Evolutionary conservation across 164 flowering plant genomes (phyloP).

Genomic region (Sextonia rubra): DNA sequence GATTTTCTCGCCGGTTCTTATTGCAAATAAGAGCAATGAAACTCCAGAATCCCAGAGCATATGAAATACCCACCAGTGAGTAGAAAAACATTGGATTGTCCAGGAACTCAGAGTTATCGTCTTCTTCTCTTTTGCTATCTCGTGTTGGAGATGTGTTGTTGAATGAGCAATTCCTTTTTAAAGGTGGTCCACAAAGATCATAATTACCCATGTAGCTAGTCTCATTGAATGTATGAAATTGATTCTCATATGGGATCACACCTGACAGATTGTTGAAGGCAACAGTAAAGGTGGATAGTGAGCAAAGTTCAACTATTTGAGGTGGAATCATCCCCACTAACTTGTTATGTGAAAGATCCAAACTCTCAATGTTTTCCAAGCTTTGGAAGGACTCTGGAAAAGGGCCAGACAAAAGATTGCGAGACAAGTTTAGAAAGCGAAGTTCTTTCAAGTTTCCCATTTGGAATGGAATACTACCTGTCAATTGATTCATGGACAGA

Average conservation of each 20-base stretch:
- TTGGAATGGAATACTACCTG: not conserved
- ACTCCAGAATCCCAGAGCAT: conserved; percentile 7
- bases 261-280: conserved; percentile 7
- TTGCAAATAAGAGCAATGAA: conserved; percentile 1
- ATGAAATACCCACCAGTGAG: conserved; percentile 4
- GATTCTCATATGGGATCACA: not conserved
- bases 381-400: not conserved
- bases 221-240: conserved; percentile 1
- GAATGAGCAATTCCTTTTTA: not conserved
- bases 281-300: not conserved
- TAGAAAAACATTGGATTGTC: not conserved
- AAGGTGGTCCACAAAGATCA: too few species aligned
- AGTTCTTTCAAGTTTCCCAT: conserved; percentile 3
- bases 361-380: conserved; percentile 5
- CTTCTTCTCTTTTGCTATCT: not conserved
- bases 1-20: not conserved
- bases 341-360: conserved; percentile 7
- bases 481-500: conserved; percentile 8
- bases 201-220: too few species aligned
- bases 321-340: not conserved
- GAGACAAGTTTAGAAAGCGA: conserved; percentile 4
- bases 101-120: too few species aligned
- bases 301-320: not conserved
- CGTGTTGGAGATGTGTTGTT: not conserved
- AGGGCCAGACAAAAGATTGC: not conserved